Percentiles rank a stretch among this genome's conserved stretches.
phyloP scores from a whole-genome alignment of 441 rosid genomes.

The Melianthus villosus region DNA sequence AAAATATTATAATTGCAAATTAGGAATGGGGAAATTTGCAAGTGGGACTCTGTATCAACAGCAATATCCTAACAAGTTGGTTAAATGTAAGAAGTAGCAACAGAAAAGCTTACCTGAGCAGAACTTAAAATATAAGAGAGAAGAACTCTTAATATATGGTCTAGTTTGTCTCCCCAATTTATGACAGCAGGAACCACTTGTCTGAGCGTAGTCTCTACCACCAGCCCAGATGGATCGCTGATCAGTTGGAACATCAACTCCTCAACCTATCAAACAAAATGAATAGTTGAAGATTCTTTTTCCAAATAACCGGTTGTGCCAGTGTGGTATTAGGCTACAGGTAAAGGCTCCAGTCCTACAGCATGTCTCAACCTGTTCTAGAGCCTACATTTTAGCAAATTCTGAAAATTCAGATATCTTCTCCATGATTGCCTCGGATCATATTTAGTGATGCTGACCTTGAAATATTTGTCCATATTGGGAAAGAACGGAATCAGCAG shows the following conservation, averaged over 20 bases:
- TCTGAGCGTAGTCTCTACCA: slow-evolving; percentile 72
- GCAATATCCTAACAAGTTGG: too few species aligned
- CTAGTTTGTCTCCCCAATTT: slow-evolving; percentile 79
- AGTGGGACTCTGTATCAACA: too few species aligned
- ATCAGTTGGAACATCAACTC: slow-evolving; percentile 87
- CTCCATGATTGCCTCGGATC: slow-evolving; percentile 64
- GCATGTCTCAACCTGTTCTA: slow-evolving; percentile 48
- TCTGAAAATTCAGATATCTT: slow-evolving; percentile 65
- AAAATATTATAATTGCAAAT: slow-evolving; percentile 12
- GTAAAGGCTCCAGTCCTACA: slow-evolving; percentile 34
- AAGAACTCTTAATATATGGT: slow-evolving; percentile 57
- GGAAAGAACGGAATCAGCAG: slow-evolving; percentile 92
- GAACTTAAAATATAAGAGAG: slow-evolving; percentile 64
- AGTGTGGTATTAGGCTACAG: slow-evolving; percentile 24
- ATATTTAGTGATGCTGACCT: slow-evolving; percentile 84
- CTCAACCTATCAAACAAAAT: slow-evolving; percentile 54
- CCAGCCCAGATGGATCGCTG: slow-evolving; percentile 84
- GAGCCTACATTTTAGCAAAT: slow-evolving; percentile 58
- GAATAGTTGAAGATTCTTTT: slow-evolving; percentile 12
- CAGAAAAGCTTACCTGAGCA: slow-evolving; percentile 58
- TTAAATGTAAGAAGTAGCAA: too few species aligned
- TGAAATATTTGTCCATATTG: slow-evolving; percentile 87
- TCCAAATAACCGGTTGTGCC: slow-evolving; percentile 5
- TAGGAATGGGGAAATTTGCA: too few species aligned
- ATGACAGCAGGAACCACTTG: slow-evolving; percentile 76